phyloP scores from a whole-genome alignment of 2,329 filamentous ascomycete genomes.

The Ambrosiella cleistominuta region DNA sequence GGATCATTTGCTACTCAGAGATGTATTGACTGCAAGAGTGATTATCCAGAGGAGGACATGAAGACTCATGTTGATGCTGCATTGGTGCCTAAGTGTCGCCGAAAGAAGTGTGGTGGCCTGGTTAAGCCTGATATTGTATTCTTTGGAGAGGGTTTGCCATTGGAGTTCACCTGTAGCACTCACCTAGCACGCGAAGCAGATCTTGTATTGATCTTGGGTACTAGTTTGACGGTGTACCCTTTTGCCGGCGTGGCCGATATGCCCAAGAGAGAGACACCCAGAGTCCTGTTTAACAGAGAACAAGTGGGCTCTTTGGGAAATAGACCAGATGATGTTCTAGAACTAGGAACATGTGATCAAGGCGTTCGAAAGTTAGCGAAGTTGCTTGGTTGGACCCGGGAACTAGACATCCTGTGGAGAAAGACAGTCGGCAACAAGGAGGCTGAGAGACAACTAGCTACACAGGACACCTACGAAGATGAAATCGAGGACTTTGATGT shows the following conservation, averaged over 20 bases:
- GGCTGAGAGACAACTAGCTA: conserved; percentile 29
- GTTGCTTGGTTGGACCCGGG: conserved; percentile 67
- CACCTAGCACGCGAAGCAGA: conserved; percentile 45
- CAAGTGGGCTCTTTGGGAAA: conserved; percentile 62
- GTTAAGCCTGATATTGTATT: conserved; percentile 95
- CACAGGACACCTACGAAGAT: conserved; percentile 18
- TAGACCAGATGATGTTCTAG: conserved; percentile 65
- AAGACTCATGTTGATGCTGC: conserved; percentile 45
- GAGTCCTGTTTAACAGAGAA: conserved; percentile 78
- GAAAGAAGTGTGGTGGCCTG: conserved; percentile 48
- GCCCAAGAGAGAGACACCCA: conserved; percentile 44
- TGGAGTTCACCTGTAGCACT: conserved; percentile 20
- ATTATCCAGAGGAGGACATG: conserved; percentile 62
- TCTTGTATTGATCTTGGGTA: conserved; percentile 71
- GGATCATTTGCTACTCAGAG: conserved; percentile 83
- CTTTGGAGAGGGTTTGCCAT: conserved; percentile 55
- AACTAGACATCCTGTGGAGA: conserved; percentile 63
- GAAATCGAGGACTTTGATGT: conserved; percentile 22
- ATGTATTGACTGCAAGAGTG: conserved; percentile 70
- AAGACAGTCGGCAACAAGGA: conserved; percentile 44
- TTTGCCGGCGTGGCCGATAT: conserved; percentile 66
- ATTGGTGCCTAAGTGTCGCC: conserved; percentile 51
- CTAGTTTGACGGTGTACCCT: conserved; percentile 71
- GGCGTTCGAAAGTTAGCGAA: conserved; percentile 65
- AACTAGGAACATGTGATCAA: conserved; percentile 67